These are phyloP conservation scores for Boletus holoroseus DNA, from an alignment of 1,284 basidiomycete genomes.

Conservation along the genomic window DNA sequence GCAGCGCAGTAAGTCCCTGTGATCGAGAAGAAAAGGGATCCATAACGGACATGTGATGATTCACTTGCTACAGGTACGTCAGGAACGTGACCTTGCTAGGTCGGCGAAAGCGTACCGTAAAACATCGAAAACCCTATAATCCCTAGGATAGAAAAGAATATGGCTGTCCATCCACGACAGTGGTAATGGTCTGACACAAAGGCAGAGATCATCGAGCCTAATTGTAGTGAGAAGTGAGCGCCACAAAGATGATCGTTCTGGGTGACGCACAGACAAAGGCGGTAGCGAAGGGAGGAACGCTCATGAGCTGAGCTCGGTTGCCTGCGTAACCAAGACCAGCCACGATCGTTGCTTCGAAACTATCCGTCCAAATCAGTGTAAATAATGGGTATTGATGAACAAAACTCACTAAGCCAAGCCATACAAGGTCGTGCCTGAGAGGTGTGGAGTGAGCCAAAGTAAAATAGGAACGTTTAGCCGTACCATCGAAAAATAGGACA, in stretches of 20 bases:
- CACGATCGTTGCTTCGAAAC: constrained; percentile 52
- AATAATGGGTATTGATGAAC: not conserved
- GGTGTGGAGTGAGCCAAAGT: constrained; percentile 13
- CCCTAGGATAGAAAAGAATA: constrained; percentile 35
- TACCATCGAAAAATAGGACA: constrained; percentile 29
- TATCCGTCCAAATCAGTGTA: constrained; percentile 15
- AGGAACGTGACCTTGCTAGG: not conserved
- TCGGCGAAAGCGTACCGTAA: constrained; percentile 34
- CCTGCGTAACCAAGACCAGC: constrained; percentile 41
- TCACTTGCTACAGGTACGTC: constrained; percentile 13
- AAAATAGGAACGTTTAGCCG: not conserved
- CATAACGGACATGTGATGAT: constrained; percentile 41
- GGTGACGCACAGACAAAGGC: constrained; percentile 40
- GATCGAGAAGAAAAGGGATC: constrained; percentile 47
- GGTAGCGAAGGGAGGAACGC: constrained; percentile 44
- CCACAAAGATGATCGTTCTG: not conserved
- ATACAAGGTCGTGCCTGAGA: constrained; percentile 38
- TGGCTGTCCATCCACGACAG: constrained; percentile 38
- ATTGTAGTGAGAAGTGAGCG: not conserved
- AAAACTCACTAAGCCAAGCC: constrained; percentile 36
- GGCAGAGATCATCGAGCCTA: constrained; percentile 39
- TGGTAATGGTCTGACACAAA: constrained; percentile 42
- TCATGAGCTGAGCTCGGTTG: constrained; percentile 44
- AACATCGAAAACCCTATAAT: constrained; percentile 46
- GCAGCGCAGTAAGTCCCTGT: constrained; percentile 42